Base-by-base conservation (phyloP, 2,329 filamentous ascomycete species). In the Blumeria graminis region DNA sequence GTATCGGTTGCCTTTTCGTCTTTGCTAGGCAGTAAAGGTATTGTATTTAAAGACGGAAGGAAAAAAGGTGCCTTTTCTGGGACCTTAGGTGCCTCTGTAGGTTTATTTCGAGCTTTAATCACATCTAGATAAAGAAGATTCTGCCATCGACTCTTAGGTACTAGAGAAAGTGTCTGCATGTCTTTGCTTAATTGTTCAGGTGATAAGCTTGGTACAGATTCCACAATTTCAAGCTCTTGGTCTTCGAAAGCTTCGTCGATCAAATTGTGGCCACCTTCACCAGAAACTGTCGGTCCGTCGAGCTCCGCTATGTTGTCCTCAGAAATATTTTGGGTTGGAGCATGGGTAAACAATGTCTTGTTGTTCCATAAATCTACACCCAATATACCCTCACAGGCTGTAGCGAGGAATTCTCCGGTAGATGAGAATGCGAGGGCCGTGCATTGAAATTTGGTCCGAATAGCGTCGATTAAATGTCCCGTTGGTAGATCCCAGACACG, bases 281-380 rank as follows among this genome's bases (percentile, higher is more conserved):
- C 88, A 14, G 88, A 93, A 3, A 78, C 78, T 0, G 84, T 88
- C 0, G 88, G 88, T 1, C 76, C 76, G 5, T 74, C 70, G 16
- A 87, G 75, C 11, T 78, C 71, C 7, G 72, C 72, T 46, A 94
- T 78, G 51, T 86, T 81, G 56, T 78, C 76, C 60, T 93, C 86
- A 3, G 84, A 82, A 58, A 98, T 84, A 63, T 92, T 86, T 18
- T 84, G 76, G 0, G 88, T 93, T 0, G 89, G 82, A 0, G 94
- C 80, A 63, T 94, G 88, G 57, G 82, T 85, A 72, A 94, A 98
- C 0, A 96, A 73, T 0, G 84, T 83, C 65, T 86, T 86, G 69
- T 98, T 98, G 22, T 86, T 95, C 90, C 92, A 98, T 52, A 98
- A 78, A 62, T 86, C 82, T n/a, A 98, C 82, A 11, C 92, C 92